Evolutionary conservation across 768 basidiomycete species (phyloP), one percentile per base, ranked within the genome.

Genomic region (Rhodosporidiobolus sp.): DNA sequence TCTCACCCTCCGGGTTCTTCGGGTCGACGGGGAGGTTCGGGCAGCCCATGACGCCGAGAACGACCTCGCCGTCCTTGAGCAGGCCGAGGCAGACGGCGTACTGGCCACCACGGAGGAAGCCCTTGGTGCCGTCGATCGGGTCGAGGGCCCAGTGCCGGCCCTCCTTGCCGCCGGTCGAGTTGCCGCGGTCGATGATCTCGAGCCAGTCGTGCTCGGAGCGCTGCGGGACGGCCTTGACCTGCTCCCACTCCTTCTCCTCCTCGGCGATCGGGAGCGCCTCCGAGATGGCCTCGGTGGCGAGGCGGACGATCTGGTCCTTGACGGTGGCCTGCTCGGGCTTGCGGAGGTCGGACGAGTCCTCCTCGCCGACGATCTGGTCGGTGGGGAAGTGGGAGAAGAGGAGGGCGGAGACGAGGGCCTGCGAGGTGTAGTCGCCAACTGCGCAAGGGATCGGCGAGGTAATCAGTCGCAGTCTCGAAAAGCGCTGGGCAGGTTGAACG

Each of bases 391-490:
- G 87, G 20, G 83, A 83, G 24, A 81, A 80, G 48, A 99, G 86
- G 78, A 97, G 89, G 14, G 88, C 85, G 70, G 89, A 90, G 77
- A 99, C 88, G 53, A 98, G 87, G 0, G 94, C 92, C 79, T 99
- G 96, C 0, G 94, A 91, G 7, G 94, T 86, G 81, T 89, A 94
- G 82, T 98, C 96, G 49, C 90, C 96, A 30, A 96, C 94, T 94
- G 76, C 6, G 20, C 6, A n/a, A 24, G n/a, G n/a, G n/a, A 50
- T 19, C 20, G 10, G 8, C 20, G 8, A 10, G 22, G 24, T 9
- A 43, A 17, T 62, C n/a, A 32, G 49, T 38, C 24, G 54, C 38
- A 4, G 63, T 53, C 55, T 56, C 3, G 20, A 30, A 43, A 14
- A 43, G 38, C 7, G 38, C 14, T 7, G 38, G 14, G 38, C 14